phyloP scores from a whole-genome alignment of 352 stramenopile species.

The Blastocystis sp. region DNA sequence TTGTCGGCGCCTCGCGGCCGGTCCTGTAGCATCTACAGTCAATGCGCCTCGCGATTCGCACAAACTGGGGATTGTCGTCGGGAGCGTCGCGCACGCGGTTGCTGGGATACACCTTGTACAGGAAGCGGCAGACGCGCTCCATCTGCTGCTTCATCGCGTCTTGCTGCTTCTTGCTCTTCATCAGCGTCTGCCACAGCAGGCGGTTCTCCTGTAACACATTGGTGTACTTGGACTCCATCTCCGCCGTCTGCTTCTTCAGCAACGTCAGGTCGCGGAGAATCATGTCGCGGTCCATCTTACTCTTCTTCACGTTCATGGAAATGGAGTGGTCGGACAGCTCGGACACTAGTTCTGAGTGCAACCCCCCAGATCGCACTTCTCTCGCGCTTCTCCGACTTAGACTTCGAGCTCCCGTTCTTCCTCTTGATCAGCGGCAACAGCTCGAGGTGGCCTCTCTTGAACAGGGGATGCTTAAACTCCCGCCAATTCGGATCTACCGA shows the following conservation, averaged over 20 bases:
- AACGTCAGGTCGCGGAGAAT: constrained; percentile 51
- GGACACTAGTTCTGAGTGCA: not conserved
- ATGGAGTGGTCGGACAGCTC: constrained; percentile 29
- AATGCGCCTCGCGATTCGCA: not conserved
- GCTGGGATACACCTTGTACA: constrained; percentile 60
- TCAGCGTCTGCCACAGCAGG: constrained; percentile 57
- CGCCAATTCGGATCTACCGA: constrained; percentile 69
- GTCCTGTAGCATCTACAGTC: constrained; percentile 43
- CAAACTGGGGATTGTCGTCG: constrained; percentile 7
- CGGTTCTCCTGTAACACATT: constrained; percentile 66
- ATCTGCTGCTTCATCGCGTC: constrained; percentile 69
- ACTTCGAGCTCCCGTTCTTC: constrained; percentile 58
- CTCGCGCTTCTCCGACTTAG: constrained; percentile 61
- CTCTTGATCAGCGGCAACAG: constrained; percentile 59
- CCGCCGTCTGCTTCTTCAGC: constrained; percentile 60
- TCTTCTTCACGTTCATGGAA: constrained; percentile 63
- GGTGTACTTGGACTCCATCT: constrained; percentile 66
- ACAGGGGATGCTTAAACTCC: constrained; percentile 68
- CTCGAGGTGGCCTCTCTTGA: constrained; percentile 64
- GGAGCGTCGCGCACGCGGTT: constrained; percentile 21
- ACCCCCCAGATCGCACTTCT: not conserved
- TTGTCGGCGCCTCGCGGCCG: not conserved
- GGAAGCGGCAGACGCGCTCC: constrained; percentile 55
- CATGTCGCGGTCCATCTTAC: constrained; percentile 44
- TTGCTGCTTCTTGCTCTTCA: constrained; percentile 68